Percentiles rank a stretch among this genome's conserved stretches.
These are phyloP conservation scores for Sclerotinia glacialis DNA, from an alignment of 2,329 filamentous ascomycete genomes.

Conservation along the genomic window DNA sequence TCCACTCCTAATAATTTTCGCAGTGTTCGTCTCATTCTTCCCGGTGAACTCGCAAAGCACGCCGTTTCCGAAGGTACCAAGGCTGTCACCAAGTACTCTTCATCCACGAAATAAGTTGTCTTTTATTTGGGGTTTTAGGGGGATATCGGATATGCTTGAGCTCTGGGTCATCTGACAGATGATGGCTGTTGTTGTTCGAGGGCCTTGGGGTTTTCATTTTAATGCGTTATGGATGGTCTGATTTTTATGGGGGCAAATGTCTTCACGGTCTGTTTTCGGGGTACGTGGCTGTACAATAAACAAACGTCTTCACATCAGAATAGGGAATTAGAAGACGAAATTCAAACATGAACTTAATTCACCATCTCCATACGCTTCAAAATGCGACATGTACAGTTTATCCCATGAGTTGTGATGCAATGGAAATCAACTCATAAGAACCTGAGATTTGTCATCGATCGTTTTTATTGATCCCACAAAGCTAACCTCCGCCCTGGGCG, in stretches of 20 bases:
- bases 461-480: not conserved
- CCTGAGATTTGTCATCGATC: not conserved
- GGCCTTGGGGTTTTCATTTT: conserved; percentile 44
- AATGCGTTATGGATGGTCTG: conserved; percentile 74
- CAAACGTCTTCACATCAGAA: conserved; percentile 43
- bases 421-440: too few relatives aligned
- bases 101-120: conserved; percentile 87
- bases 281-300: conserved; percentile 71
- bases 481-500: too few relatives aligned
- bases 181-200: conserved; percentile 35
- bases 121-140: conserved; percentile 57
- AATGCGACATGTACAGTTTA: not conserved
- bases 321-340: conserved; percentile 40
- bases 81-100: conserved; percentile 99
- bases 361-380: not conserved
- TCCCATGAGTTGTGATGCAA: not conserved
- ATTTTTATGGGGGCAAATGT: conserved; percentile 63
- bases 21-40: conserved; percentile 90
- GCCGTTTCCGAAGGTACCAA: conserved; percentile 99
- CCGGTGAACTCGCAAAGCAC: conserved; percentile 98
- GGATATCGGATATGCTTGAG: conserved; percentile 52
- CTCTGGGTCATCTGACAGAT: conserved; percentile 43
- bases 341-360: conserved; percentile 18
- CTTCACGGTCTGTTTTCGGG: conserved; percentile 66
- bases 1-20: not conserved